These are phyloP conservation scores for Schwanniomyces sp. DNA, from an alignment of 805 yeast species.

Conservation along the genomic window DNA sequence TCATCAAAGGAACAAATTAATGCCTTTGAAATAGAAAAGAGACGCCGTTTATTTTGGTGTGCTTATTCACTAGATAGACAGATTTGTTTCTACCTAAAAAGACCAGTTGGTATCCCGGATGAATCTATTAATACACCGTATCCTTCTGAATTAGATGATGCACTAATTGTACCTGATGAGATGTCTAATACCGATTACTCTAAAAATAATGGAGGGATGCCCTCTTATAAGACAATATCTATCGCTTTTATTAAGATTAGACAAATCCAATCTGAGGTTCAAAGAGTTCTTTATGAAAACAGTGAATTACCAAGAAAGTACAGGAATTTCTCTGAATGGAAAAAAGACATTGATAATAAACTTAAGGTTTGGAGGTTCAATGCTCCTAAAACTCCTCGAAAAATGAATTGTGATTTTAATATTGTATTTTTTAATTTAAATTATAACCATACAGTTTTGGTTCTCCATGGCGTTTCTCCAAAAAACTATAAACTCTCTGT, in stretches of 20 bases:
- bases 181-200: constrained; percentile 38
- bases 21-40: constrained; percentile 61
- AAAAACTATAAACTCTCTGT: constrained; percentile 53
- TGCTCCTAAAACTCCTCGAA: constrained; percentile 54
- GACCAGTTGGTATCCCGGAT: constrained; percentile 89
- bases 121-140: constrained; percentile 69
- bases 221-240: constrained; percentile 70
- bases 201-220: constrained; percentile 32
- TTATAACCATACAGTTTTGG: constrained; percentile 70
- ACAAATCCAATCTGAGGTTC: constrained; percentile 74
- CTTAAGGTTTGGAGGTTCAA: constrained; percentile 63
- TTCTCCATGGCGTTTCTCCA: constrained; percentile 79
- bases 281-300: constrained; percentile 67
- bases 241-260: constrained; percentile 68
- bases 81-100: constrained; percentile 78
- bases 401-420: constrained; percentile 76
- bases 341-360: constrained; percentile 45
- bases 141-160: constrained; percentile 76
- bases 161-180: constrained; percentile 45
- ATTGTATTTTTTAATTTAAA: constrained; percentile 69
- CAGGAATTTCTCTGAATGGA: constrained; percentile 61
- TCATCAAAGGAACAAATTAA: constrained; percentile 33
- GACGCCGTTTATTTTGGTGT: constrained; percentile 86
- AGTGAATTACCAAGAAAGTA: constrained; percentile 70
- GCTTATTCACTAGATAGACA: constrained; percentile 84